Evolutionary conservation across 1,284 basidiomycete species (phyloP).

Genomic region (Exobasidium cylindrosporum): DNA sequence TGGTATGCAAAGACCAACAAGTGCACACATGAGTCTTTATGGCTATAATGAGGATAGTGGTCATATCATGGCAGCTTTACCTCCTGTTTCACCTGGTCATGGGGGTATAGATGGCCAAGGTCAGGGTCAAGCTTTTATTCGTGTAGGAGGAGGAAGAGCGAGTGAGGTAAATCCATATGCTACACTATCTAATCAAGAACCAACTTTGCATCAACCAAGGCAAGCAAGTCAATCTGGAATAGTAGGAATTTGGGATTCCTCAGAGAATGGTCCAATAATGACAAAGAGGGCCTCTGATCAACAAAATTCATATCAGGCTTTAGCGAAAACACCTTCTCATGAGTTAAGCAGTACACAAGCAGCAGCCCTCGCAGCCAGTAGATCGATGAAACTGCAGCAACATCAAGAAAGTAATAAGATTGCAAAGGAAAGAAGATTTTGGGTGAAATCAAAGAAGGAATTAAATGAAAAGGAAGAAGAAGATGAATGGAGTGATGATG

Average conservation of each 20-base stretch:
- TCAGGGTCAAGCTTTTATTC: constrained; percentile 25
- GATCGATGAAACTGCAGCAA: not conserved
- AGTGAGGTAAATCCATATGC: constrained; percentile 36
- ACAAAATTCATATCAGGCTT: constrained; percentile 6
- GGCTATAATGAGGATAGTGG: constrained; percentile 35
- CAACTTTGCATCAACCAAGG: not conserved
- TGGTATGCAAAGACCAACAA: constrained; percentile 19
- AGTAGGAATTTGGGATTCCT: not conserved
- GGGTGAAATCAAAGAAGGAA: not conserved
- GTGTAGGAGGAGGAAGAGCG: constrained; percentile 39
- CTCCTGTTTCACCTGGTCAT: constrained; percentile 16
- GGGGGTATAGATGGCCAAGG: constrained; percentile 9
- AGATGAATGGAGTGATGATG: constrained; percentile 2
- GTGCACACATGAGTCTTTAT: constrained; percentile 5
- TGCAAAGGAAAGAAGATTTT: not conserved
- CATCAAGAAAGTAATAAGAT: constrained; percentile 10
- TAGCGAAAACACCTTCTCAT: not conserved
- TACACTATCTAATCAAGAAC: constrained; percentile 5
- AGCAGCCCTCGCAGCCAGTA: constrained; percentile 8
- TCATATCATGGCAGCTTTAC: constrained; percentile 43
- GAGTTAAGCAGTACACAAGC: constrained; percentile 14
- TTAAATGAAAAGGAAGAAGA: not conserved
- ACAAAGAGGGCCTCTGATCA: not conserved
- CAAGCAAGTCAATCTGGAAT: constrained; percentile 7
- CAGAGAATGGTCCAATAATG: constrained; percentile 2